Evolutionary conservation across 495 filamentous ascomycete genomes (phyloP).

Genomic region (Monascus purpureus): DNA sequence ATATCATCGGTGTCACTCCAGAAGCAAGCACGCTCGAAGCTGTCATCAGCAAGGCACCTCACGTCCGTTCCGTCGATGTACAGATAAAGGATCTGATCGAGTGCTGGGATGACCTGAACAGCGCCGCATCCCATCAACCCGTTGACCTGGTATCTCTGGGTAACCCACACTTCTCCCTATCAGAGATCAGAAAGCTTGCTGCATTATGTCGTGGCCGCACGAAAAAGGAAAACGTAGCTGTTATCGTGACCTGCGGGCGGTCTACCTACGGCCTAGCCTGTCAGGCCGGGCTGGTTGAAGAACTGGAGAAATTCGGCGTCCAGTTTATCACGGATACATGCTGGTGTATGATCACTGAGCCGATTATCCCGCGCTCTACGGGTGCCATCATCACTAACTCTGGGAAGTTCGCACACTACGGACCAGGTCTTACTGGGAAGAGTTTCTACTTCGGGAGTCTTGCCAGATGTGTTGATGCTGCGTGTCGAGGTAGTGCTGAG

Average conservation of each 20-base stretch:
- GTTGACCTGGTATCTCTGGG: conserved; percentile 19
- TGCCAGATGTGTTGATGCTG: conserved; percentile 6
- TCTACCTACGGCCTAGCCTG: conserved; percentile 7
- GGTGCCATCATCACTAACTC: conserved; percentile 15
- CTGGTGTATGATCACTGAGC: conserved; percentile 18
- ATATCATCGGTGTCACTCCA: conserved; percentile 13
- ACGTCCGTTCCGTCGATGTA: background rate
- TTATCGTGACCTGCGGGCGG: conserved; percentile 13
- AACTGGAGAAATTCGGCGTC: conserved; percentile 11
- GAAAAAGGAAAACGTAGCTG: conserved; percentile 1
- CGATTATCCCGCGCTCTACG: conserved; percentile 6
- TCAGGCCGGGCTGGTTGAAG: conserved; percentile 2
- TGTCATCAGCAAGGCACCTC: background rate
- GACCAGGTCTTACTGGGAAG: conserved; percentile 7
- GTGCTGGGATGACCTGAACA: conserved; percentile 9
- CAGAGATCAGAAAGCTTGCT: conserved; percentile 8
- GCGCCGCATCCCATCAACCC: background rate
- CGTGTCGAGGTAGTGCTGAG: background rate
- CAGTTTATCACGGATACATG: conserved; percentile 17
- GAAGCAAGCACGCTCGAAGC: conserved; percentile 6
- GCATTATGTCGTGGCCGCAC: conserved; percentile 5
- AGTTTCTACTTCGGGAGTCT: conserved; percentile 11
- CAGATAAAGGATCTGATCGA: conserved; percentile 1
- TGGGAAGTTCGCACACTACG: conserved; percentile 18
- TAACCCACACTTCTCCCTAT: conserved; percentile 18